phyloP scores from a whole-genome alignment of 208 protist genomes.

The Leishmania arabica region DNA sequence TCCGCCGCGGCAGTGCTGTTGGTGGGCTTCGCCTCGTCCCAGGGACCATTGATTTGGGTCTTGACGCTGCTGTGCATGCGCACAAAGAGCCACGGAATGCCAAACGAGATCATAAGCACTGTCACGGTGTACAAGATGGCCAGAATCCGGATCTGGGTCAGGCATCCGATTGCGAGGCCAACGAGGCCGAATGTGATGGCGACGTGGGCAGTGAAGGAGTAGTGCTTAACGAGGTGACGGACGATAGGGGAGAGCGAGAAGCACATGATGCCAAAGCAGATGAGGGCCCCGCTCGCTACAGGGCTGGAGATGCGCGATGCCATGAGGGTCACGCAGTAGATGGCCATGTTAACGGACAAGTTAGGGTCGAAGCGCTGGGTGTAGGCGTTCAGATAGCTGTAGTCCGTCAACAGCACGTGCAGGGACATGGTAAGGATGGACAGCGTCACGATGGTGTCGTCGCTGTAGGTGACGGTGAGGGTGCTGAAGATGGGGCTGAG shows the following conservation, averaged over 20 bases:
- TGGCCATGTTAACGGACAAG: conserved; percentile 81
- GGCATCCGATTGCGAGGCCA: conserved; percentile 47
- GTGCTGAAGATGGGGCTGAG: conserved; percentile 84
- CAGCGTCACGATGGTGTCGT: conserved; percentile 91
- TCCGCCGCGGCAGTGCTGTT: conserved; percentile 91
- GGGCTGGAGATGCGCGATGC: conserved; percentile 76
- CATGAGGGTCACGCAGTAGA: conserved; percentile 83
- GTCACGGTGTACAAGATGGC: conserved; percentile 58
- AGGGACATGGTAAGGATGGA: conserved; percentile 81
- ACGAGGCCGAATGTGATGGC: conserved; percentile 69
- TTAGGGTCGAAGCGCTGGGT: conserved; percentile 65
- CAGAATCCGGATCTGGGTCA: conserved; percentile 63
- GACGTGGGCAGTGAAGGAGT: conserved; percentile 68
- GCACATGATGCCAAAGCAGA: conserved; percentile 85
- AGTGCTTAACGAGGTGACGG: conserved; percentile 63
- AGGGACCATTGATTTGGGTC: conserved; percentile 91
- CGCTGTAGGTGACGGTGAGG: conserved; percentile 82
- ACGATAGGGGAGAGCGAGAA: conserved; percentile 85
- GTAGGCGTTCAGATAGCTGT: conserved; percentile 87
- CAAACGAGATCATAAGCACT: conserved; percentile 61
- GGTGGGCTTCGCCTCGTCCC: conserved; percentile 93
- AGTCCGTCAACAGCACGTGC: conserved; percentile 81
- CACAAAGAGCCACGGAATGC: conserved; percentile 85
- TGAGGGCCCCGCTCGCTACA: conserved; percentile 69
- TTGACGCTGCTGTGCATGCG: conserved; percentile 77